These are phyloP conservation scores for Solanum hybrid DNA, from an alignment of 305 asterid species.

Conservation along the genomic window DNA sequence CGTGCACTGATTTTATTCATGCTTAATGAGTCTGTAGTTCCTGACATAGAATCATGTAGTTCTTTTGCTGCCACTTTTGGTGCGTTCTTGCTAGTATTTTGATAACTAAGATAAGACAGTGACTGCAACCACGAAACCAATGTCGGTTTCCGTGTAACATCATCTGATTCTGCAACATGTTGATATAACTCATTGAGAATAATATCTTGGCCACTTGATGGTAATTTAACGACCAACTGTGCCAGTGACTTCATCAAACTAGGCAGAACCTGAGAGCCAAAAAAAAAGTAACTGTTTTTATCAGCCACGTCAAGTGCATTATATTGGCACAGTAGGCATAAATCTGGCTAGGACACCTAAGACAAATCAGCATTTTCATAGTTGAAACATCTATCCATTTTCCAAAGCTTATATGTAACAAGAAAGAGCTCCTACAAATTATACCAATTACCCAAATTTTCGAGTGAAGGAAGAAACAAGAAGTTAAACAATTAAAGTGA, in stretches of 20 bases:
- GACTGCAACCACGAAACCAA: constrained; percentile 91
- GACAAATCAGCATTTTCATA: not conserved
- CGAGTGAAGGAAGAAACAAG: not conserved
- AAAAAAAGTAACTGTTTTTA: not conserved
- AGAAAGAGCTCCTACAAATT: not conserved
- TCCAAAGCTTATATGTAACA: not conserved
- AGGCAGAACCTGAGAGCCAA: constrained; percentile 58
- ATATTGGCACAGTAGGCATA: not conserved
- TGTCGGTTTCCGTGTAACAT: constrained; percentile 76
- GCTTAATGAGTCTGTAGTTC: constrained; percentile 17
- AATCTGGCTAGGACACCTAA: not conserved
- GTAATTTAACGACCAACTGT: constrained; percentile 46
- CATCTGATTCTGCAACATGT: constrained; percentile 80
- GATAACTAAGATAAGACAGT: constrained; percentile 65
- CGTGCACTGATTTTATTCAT: constrained; percentile 38
- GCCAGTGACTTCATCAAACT: constrained; percentile 76
- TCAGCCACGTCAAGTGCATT: not conserved
- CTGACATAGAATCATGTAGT: constrained; percentile 15
- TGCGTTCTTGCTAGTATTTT: constrained; percentile 15
- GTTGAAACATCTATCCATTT: not conserved
- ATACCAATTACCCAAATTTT: not conserved
- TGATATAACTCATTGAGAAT: constrained; percentile 65
- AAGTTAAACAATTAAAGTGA: not conserved
- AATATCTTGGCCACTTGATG: constrained; percentile 40
- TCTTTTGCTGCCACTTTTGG: constrained; percentile 14